Conservation (phyloP, 2,329 filamentous ascomycete genomes). For the Fusarium vanettenii region DNA sequence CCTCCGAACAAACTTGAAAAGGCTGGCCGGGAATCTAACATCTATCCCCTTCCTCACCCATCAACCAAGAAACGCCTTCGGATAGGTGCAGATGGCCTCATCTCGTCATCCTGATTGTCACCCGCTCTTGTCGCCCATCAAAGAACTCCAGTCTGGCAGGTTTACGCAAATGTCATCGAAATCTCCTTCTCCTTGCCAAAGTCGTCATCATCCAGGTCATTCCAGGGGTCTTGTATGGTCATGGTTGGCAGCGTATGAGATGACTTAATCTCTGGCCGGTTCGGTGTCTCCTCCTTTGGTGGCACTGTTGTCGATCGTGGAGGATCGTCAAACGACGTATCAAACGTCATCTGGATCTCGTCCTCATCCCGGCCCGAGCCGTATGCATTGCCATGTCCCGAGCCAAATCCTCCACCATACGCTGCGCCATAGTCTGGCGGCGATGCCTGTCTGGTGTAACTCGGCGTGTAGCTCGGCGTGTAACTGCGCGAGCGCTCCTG, state of each 20-base stretch:
- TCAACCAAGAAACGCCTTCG: slow-evolving; percentile 25
- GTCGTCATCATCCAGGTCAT: slow-evolving; percentile 73
- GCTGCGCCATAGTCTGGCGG: slow-evolving; percentile 35
- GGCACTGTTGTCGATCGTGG: slow-evolving; percentile 38
- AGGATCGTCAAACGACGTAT: slow-evolving; percentile 66
- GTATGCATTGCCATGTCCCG: slow-evolving; percentile 35
- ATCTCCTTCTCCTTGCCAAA: slow-evolving; percentile 81
- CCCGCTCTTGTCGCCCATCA: background rate
- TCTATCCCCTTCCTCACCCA: background rate
- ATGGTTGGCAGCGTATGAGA: slow-evolving; percentile 64
- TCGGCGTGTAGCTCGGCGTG: slow-evolving; percentile 40
- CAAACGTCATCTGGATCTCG: slow-evolving; percentile 78
- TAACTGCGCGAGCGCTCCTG: slow-evolving; percentile 38
- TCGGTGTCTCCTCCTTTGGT: slow-evolving; percentile 46
- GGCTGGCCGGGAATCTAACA: background rate
- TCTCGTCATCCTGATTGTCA: background rate
- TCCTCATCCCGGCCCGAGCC: slow-evolving; percentile 54
- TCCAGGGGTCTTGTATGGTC: slow-evolving; percentile 74
- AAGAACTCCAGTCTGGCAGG: slow-evolving; percentile 3
- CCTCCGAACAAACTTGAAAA: slow-evolving; percentile 9
- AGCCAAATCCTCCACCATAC: slow-evolving; percentile 33
- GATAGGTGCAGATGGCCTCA: background rate
- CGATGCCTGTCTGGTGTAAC: slow-evolving; percentile 32
- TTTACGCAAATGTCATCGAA: slow-evolving; percentile 81
- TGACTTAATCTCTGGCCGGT: slow-evolving; percentile 48